Evolutionary conservation across 345 rosid genomes (phyloP).

Genomic region (Gynandropsis gynandra): DNA sequence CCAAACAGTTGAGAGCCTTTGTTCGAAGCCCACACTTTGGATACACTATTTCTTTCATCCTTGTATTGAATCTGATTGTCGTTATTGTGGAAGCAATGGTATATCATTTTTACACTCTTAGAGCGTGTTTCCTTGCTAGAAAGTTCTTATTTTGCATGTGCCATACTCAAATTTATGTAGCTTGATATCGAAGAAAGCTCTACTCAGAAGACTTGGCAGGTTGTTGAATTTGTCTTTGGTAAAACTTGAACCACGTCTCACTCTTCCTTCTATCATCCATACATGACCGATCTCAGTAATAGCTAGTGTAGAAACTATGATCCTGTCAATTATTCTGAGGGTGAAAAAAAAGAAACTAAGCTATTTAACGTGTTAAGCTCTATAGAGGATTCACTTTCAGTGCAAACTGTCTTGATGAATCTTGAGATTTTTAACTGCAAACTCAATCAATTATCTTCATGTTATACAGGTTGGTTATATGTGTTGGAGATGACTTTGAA

Average conservation of each 20-base stretch:
- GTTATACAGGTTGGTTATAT: slow-evolving; percentile 87
- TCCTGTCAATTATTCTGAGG: too few relatives aligned
- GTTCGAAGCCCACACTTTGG: too few relatives aligned
- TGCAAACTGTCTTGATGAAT: neutral
- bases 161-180: slow-evolving; percentile 32
- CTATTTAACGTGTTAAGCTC: too few relatives aligned
- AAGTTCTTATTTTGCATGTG: slow-evolving; percentile 1
- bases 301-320: too few relatives aligned
- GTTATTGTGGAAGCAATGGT: slow-evolving; percentile 94
- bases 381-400: slow-evolving; percentile 2
- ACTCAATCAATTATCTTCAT: slow-evolving; percentile 10
- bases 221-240: slow-evolving; percentile 92
- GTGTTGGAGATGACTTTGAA: too few relatives aligned
- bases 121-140: slow-evolving; percentile 2
- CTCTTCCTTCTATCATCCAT: too few relatives aligned
- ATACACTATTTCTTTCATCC: too few relatives aligned
- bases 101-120: slow-evolving; percentile 24
- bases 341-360: too few relatives aligned
- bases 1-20: too few relatives aligned
- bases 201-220: slow-evolving; percentile 78
- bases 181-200: slow-evolving; percentile 89
- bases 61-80: slow-evolving; percentile 65
- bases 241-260: slow-evolving; percentile 31
- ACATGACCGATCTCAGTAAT: too few relatives aligned
- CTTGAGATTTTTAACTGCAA: slow-evolving; percentile 11